Conservation (phyloP, 2,329 filamentous ascomycete species). For the Pseudogymnoascus sp. region DNA sequence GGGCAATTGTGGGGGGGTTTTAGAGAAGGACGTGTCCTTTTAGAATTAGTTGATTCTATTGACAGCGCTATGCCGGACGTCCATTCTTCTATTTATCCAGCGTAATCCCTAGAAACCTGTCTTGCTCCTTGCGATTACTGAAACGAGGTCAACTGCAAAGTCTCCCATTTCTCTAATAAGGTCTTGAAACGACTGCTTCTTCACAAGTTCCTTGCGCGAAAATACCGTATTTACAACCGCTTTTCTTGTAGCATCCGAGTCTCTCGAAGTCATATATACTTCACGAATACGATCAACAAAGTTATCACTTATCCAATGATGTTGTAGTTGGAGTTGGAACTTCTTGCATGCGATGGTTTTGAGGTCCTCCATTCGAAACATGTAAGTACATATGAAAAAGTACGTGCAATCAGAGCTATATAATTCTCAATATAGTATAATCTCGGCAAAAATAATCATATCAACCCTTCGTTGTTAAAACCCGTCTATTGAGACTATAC, state of each 20-base stretch:
- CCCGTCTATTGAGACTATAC: too few relatives aligned
- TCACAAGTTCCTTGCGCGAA: slow-evolving; percentile 11
- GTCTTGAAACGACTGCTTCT: slow-evolving; percentile 16
- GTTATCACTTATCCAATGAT: slow-evolving; percentile 17
- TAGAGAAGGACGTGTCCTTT: too few relatives aligned
- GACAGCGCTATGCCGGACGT: not conserved
- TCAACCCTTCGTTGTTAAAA: too few relatives aligned
- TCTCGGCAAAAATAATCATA: too few relatives aligned
- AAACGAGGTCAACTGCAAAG: slow-evolving; percentile 17
- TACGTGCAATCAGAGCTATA: too few relatives aligned
- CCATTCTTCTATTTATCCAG: not conserved
- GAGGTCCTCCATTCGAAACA: too few relatives aligned
- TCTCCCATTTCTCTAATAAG: slow-evolving; percentile 16
- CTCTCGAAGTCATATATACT: slow-evolving; percentile 13
- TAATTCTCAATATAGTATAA: too few relatives aligned
- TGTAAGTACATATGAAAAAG: too few relatives aligned
- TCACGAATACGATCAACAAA: slow-evolving; percentile 15
- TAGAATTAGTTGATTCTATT: not conserved
- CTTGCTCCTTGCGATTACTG: not conserved
- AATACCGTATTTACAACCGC: slow-evolving; percentile 6
- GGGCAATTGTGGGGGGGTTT: too few relatives aligned
- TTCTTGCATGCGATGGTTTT: not conserved
- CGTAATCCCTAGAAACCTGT: not conserved
- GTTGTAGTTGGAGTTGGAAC: slow-evolving; percentile 13
- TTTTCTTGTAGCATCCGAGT: slow-evolving; percentile 11